Evolutionary conservation across 1,139 yeast genomes (phyloP).

Genomic region (Lodderomyces orthopsilosis): DNA sequence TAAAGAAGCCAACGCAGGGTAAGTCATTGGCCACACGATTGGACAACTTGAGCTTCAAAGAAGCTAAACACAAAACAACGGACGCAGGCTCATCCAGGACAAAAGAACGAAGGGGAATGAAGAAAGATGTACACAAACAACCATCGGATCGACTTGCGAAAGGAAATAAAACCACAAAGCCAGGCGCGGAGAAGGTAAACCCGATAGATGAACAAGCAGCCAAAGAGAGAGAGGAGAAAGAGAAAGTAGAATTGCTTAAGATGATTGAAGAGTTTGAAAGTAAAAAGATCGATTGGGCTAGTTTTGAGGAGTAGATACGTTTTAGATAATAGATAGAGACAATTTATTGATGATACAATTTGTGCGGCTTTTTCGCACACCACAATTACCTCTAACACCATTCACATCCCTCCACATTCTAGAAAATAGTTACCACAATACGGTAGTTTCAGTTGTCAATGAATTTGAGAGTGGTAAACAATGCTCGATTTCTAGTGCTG

Average conservation of each 20-base stretch:
- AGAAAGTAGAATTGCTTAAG: conserved; percentile 27
- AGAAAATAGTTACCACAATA: neutral
- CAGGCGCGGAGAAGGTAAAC: too few relatives aligned
- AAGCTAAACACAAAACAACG: neutral
- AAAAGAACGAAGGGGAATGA: neutral
- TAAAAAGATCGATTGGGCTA: conserved; percentile 34
- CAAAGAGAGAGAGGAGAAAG: conserved; percentile 19
- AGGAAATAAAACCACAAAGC: neutral
- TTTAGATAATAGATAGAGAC: neutral
- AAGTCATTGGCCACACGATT: conserved; percentile 22
- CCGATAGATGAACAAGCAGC: neutral
- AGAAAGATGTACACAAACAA: neutral
- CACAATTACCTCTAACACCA: too few relatives aligned
- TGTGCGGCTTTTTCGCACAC: neutral
- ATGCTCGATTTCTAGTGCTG: neutral
- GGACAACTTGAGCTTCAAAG: conserved; percentile 13
- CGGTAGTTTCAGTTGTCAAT: neutral
- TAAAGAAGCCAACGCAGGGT: conserved; percentile 12
- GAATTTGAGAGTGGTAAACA: neutral
- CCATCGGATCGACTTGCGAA: neutral
- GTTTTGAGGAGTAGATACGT: conserved; percentile 14
- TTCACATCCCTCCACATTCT: too few relatives aligned
- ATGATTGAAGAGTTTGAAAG: conserved; percentile 32
- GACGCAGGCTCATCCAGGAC: neutral
- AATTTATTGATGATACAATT: neutral